Percentiles rank a stretch among this genome's conserved stretches.
Evolutionary conservation across 179 eudicot species (phyloP).

Genomic region (Corrigiola litoralis): DNA sequence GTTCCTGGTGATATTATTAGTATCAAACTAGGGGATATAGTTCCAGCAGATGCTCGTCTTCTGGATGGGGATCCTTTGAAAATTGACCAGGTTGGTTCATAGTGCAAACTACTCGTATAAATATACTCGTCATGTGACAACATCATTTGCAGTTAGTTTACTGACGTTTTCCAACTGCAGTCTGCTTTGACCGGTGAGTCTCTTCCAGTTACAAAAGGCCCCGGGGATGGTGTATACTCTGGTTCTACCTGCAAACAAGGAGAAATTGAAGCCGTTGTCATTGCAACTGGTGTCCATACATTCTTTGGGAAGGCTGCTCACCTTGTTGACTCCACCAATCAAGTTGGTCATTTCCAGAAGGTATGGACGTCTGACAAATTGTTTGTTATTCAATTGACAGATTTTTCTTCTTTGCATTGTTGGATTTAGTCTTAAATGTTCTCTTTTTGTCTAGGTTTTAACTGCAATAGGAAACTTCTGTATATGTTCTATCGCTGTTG

Average conservation of each 20-base stretch:
- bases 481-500: conserved; percentile 89
- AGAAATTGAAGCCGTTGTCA: conserved; percentile 82
- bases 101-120: neutral
- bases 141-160: neutral
- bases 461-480: conserved; percentile 93
- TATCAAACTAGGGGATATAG: conserved; percentile 79
- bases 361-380: conserved; percentile 25
- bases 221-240: conserved; percentile 87
- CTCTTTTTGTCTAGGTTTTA: conserved; percentile 47
- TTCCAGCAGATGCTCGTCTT: conserved; percentile 91
- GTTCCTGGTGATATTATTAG: conserved; percentile 89
- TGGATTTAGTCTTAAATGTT: neutral
- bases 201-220: conserved; percentile 86
- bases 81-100: conserved; percentile 68
- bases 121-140: neutral
- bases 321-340: conserved; percentile 79
- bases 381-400: neutral
- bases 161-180: conserved; percentile 32
- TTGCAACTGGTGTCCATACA: conserved; percentile 94
- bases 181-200: conserved; percentile 90
- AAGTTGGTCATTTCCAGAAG: conserved; percentile 93
- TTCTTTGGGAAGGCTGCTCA: conserved; percentile 96
- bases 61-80: conserved; percentile 90
- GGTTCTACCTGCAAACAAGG: conserved; percentile 96
- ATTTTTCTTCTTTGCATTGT: neutral